Evolutionary conservation across 139 green algal genomes (phyloP), one percentile per base, ranked within the genome.

Genomic region (Raphidocelis subcapitata): DNA sequence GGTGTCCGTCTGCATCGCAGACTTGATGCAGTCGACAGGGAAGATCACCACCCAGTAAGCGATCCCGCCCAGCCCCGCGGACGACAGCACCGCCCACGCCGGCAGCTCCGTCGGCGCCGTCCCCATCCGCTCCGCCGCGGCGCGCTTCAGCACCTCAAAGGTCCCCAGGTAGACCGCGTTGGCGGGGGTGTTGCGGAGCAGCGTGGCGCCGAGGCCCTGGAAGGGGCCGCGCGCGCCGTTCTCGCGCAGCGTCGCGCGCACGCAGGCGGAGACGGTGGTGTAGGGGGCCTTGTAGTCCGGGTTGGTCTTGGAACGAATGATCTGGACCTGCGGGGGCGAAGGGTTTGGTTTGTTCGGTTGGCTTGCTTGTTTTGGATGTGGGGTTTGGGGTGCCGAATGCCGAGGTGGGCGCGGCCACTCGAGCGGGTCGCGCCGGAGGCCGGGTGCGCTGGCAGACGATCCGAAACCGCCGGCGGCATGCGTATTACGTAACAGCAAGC

Each of bases 131-230:
- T 79, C 55, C 5, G 90, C 86, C 21, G 81, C 71, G 51, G 67
- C 31, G 21, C 74, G 64, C 84, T 98, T 98, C 33, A 97, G 52
- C 55, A 94, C 89, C 77, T 98, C 93, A 63, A 98, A 98, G 37
- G 86, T 90, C 16, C 94, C 94, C 44, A 98, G 85, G 86, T 97
- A 97, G n/a, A 97, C 76, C 2, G 92, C 84, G 68, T 97, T 97
- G 60, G 93, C 94, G 14, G 93, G 94, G 3, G 88, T 89, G 79
- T 98, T 97, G n/a, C 94, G 82, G 65, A 95, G 55, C 2, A 98
- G 64, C 10, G 94, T 98, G 35, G 92, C 73, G 12, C 75, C 69
- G 47, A 97, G 82, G 28, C 90, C 94, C 85, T 95, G 91, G 87
- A 94, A 97, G 18, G 94, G 94, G 1, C 89, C 94, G 21, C 72